Percentiles rank a stretch among this genome's conserved stretches.
Conservation (phyloP, 2,329 filamentous ascomycete species). For the Hypoxylon sp. region DNA sequence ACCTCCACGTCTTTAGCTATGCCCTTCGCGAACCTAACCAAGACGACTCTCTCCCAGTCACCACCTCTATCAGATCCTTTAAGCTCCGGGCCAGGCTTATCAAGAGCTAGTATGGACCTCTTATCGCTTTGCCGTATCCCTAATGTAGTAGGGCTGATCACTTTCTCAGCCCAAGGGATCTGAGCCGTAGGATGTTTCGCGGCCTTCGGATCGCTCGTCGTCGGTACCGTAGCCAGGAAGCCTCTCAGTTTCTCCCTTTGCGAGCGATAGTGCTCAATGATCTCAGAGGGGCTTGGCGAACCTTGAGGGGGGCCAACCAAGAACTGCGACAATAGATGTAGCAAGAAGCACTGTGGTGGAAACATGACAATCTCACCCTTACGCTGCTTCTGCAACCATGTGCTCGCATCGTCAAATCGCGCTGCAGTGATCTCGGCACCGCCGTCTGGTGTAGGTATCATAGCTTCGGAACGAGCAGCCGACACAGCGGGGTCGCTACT, state of each 20-base stretch:
- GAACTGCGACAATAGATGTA: slow-evolving; percentile 70
- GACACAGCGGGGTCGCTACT: slow-evolving; percentile 50
- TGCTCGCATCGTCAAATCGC: slow-evolving; percentile 77
- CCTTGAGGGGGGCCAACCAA: slow-evolving; percentile 58
- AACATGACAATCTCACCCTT: slow-evolving; percentile 83
- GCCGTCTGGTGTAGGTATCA: slow-evolving; percentile 80
- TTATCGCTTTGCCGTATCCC: slow-evolving; percentile 62
- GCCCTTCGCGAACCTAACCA: slow-evolving; percentile 67
- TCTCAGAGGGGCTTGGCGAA: slow-evolving; percentile 45
- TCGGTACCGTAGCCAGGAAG: slow-evolving; percentile 65
- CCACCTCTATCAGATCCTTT: slow-evolving; percentile 64
- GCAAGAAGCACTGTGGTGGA: slow-evolving; percentile 87
- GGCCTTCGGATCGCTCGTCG: slow-evolving; percentile 59
- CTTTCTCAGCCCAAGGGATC: slow-evolving; percentile 72
- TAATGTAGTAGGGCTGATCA: slow-evolving; percentile 70
- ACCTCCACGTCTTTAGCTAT: slow-evolving; percentile 70
- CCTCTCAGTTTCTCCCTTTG: slow-evolving; percentile 68
- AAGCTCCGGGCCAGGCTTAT: slow-evolving; percentile 71
- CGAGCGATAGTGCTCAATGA: slow-evolving; percentile 57
- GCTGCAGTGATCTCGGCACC: slow-evolving; percentile 78
- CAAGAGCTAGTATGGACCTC: slow-evolving; percentile 68
- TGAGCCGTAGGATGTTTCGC: slow-evolving; percentile 59
- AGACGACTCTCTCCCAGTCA: slow-evolving; percentile 71
- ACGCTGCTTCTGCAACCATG: slow-evolving; percentile 77
- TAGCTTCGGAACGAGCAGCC: slow-evolving; percentile 64